Evolutionary conservation across 192 early-diverging fungal genomes (phyloP).

Genomic region (Rhizophagus clarus): DNA sequence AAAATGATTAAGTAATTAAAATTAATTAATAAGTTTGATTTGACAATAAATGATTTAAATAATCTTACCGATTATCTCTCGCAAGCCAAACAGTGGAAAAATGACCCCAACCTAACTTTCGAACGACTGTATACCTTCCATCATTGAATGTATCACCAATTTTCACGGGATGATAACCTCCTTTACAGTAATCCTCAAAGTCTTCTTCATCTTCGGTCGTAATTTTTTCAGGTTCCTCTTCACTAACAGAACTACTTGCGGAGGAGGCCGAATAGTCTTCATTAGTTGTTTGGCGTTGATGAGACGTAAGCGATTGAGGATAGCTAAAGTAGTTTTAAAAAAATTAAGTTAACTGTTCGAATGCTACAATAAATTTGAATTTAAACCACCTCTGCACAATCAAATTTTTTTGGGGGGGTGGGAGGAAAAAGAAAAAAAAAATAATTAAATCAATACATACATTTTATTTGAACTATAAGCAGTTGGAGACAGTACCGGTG

Average conservation of each 20-base stretch:
- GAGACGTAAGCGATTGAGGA: conserved; percentile 3
- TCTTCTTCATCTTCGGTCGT: conserved; percentile 83
- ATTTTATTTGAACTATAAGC: conserved; percentile 9
- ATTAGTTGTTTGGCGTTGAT: conserved; percentile 4
- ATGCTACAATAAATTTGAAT: neutral
- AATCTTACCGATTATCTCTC: conserved; percentile 65
- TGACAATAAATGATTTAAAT: neutral
- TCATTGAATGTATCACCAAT: conserved; percentile 82
- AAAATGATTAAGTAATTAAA: neutral
- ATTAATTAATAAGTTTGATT: neutral
- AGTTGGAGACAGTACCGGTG: conserved; percentile 13
- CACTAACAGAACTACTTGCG: conserved; percentile 17
- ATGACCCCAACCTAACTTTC: conserved; percentile 98
- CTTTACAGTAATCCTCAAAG: conserved; percentile 86
- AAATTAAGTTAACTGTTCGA: neutral
- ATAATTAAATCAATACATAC: neutral
- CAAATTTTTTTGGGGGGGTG: too few species aligned
- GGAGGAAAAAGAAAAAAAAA: neutral
- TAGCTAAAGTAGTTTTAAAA: neutral
- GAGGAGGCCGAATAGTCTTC: conserved; percentile 11
- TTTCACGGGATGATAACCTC: conserved; percentile 92
- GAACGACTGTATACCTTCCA: conserved; percentile 78
- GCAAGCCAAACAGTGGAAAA: conserved; percentile 98
- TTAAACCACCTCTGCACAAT: neutral
- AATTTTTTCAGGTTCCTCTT: conserved; percentile 31